Percentiles rank a stretch among this genome's conserved stretches.
These are phyloP conservation scores for Geoglossum cookeanum DNA, from an alignment of 2,329 filamentous ascomycete species.

Conservation along the genomic window DNA sequence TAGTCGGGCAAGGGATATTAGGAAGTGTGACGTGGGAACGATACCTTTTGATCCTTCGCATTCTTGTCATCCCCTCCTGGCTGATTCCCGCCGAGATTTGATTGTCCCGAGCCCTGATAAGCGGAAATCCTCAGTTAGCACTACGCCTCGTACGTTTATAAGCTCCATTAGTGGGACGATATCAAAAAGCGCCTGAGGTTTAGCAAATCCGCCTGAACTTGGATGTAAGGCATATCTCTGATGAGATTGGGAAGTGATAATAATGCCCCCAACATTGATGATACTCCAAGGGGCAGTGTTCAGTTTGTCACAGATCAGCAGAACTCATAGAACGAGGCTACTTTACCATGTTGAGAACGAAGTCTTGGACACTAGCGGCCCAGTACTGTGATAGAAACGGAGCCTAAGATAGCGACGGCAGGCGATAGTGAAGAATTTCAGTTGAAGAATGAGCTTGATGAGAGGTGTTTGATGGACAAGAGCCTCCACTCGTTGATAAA, in stretches of 20 bases:
- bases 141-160: background rate
- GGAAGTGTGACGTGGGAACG: conserved; percentile 6
- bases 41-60: conserved; percentile 86
- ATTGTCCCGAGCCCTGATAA: conserved; percentile 60
- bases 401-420: background rate
- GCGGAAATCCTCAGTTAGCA: background rate
- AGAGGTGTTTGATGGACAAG: background rate
- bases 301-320: background rate
- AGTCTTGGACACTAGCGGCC: background rate
- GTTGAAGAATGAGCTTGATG: background rate
- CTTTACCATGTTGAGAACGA: background rate
- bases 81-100: conserved; percentile 59
- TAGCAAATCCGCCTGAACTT: background rate
- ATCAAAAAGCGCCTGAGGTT: background rate
- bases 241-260: background rate
- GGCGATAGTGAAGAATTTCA: background rate
- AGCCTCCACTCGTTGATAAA: background rate
- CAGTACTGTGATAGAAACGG: no score
- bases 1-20: background rate
- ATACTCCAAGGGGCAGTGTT: no score
- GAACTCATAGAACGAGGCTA: background rate
- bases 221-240: background rate
- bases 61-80: conserved; percentile 57
- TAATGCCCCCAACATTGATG: background rate
- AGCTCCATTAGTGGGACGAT: no score